Base-by-base conservation (phyloP, 1,139 yeast genomes). In the Suhomyces kunorum region DNA sequence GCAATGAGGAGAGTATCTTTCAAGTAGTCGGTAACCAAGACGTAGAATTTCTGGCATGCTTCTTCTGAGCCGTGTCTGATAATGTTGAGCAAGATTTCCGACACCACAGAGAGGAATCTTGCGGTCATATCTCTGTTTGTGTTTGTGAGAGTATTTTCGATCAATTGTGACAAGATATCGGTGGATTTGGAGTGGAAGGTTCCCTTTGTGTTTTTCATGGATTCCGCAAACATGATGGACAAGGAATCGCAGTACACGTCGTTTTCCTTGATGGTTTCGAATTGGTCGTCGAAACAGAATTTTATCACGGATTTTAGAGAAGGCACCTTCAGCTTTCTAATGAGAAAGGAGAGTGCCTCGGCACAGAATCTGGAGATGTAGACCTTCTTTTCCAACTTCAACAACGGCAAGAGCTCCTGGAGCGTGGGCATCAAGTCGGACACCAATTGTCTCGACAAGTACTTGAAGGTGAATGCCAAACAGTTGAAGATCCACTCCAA, bases 381-480 rank as follows among this genome's bases (percentile, higher is more conserved):
- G 14, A 77, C 76, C 43, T 80, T 76, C 45, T 75, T 77, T 38
- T 66, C 66, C 46, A 64, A 64, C 48, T 56, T 72, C 59, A 89
- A 68, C 20, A 90, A 60, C 1, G 95, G 95, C 28, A 81, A 65
- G 22, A 92, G 66, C 4, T 78, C 62, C 27, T 74, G 67, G 57
- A 84, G 84, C 0, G 96, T 87, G 5, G 87, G 85, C 25, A 72
- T 57, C 45, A 89, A 66, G 53, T 88, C 85, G 16, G 74, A 65
- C 0, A 81, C 72, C 38, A 92, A 61, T 8, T 75, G 66, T 51
- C 81, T 77, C 6, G 94, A 76, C 29, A 92, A 68, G 58, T 90
- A 90, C 62, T 92, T 92, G 78, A 92, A 92, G 33, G 87, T 71
- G 59, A 87, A 89, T 11, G 98, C 96, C 46, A 92, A 63, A 47